Base-by-base conservation (phyloP, 2,329 filamentous ascomycete genomes). In the Bretziella fagacearum region DNA sequence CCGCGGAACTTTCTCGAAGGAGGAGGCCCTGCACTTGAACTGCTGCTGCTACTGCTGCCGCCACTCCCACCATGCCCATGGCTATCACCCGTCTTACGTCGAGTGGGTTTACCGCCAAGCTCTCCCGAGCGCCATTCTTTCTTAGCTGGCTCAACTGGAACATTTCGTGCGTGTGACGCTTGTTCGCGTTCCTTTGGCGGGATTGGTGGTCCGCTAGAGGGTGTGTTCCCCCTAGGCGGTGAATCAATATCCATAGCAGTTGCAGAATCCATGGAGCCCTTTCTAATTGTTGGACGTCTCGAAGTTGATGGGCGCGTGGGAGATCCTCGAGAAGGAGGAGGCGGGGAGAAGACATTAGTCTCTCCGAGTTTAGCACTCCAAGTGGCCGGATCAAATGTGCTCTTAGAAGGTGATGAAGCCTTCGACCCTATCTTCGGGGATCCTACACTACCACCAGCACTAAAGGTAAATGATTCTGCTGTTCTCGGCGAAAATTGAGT, bases 231-330 rank as follows among this genome's bases (percentile, higher is more conserved):
- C 10, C 26, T 18, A 40, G 56, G 59, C 44, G 73, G 71, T 3
- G 70, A 66, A 54, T 80, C 76, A 44, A 80, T 77, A 52, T 80
- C 76, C 76, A 80, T 80, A 11, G 74, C 73, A 49, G 69, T 72
- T 2, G 73, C 70, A 52, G 69, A 74, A 29, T 64, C 64, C 8
- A 58, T 57, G 51, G n/a, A n/a, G 44, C 41, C 4, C 6, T 20
- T 43, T 29, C 23, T 39, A 5, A 44, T 22, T 18, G 29, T 17
- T 11, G 33, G 41, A 3, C 42, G 15, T 18, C 39, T 33, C 8
- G 49, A 40, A 15, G 40, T 51, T 7, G 29, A 25, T 10, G 44
- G 37, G 15, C 49, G 44, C n/a, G 45, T 51, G 7, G 49, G 49
- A 8, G 49, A 51, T 20, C 26, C 35, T 2, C 36, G 39, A 13